Conservation (phyloP, 2,329 filamentous ascomycete genomes). For the Sporothrix pseudoabietina region DNA sequence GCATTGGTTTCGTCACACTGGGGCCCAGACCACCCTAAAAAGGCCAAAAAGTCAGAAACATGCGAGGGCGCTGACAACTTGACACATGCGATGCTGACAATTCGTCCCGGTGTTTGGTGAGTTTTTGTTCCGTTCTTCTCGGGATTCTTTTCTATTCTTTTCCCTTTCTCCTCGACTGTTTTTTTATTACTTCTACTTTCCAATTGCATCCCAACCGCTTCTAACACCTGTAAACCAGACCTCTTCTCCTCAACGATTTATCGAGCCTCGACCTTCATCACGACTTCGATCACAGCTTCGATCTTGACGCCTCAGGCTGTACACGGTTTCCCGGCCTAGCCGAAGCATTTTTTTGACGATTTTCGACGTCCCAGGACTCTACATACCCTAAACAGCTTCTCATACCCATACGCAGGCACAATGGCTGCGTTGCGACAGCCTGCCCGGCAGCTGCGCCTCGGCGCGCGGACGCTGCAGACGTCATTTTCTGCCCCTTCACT, state of each 20-base stretch:
- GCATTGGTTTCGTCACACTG: slow-evolving; percentile 25
- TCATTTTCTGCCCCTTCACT: background rate
- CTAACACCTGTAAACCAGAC: background rate
- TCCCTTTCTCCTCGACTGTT: background rate
- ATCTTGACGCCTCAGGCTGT: background rate
- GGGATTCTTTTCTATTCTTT: background rate
- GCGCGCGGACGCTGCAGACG: slow-evolving; percentile 12
- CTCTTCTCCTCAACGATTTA: background rate
- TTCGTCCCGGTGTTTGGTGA: slow-evolving; percentile 1
- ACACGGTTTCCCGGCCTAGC: background rate
- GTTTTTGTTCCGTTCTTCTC: slow-evolving; percentile 3
- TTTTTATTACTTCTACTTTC: background rate
- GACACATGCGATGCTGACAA: slow-evolving; percentile 1
- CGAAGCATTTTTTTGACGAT: background rate
- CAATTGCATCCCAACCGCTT: background rate
- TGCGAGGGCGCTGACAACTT: slow-evolving; percentile 15
- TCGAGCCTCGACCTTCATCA: slow-evolving; percentile 2
- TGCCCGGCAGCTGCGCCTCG: slow-evolving; percentile 33
- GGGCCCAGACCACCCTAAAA: slow-evolving; percentile 11
- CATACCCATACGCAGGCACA: background rate
- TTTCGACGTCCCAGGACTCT: background rate
- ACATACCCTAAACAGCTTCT: too few relatives aligned
- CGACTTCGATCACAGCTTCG: background rate
- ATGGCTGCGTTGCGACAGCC: slow-evolving; percentile 45
- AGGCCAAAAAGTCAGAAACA: background rate